These are phyloP conservation scores for Euptelea pleiosperma DNA, from an alignment of 164 flowering plant species.

Conservation along the genomic window DNA sequence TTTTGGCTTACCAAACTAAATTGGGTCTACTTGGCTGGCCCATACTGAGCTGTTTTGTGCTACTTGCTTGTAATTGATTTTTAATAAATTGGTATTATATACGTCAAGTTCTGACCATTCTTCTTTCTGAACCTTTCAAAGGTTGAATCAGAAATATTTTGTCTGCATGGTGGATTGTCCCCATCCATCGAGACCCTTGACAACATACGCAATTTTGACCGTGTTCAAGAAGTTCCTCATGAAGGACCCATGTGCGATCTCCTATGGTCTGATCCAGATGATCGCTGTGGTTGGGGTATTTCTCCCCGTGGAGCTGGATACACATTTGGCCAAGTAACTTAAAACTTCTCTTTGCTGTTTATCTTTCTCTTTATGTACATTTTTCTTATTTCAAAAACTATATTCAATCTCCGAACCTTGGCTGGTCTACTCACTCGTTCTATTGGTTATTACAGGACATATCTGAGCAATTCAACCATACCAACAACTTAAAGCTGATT, in stretches of 20 bases:
- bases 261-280: constrained; percentile 94
- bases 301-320: constrained; percentile 95
- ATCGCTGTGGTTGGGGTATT: constrained; percentile 96
- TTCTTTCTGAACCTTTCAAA: constrained; percentile 13
- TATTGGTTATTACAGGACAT: constrained; percentile 54
- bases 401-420: background rate
- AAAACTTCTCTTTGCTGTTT: too few species aligned
- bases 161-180: constrained; percentile 90
- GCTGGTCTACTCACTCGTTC: background rate
- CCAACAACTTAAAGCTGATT: constrained; percentile 79
- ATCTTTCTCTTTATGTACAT: too few species aligned
- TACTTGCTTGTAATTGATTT: background rate
- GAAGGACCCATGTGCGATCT: constrained; percentile 96
- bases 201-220: constrained; percentile 79
- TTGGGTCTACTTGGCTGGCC: constrained; percentile 1
- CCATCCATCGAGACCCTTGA: constrained; percentile 90
- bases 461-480: constrained; percentile 89
- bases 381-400: background rate
- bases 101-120: background rate
- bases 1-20: background rate
- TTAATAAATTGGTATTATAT: background rate
- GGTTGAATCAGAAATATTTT: constrained; percentile 93
- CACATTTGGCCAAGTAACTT: constrained; percentile 73
- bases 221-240: constrained; percentile 95
- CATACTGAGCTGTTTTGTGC: too few species aligned